Evolutionary conservation across 768 basidiomycete genomes (phyloP).

Genomic region (Pulveroboletus sp.): DNA sequence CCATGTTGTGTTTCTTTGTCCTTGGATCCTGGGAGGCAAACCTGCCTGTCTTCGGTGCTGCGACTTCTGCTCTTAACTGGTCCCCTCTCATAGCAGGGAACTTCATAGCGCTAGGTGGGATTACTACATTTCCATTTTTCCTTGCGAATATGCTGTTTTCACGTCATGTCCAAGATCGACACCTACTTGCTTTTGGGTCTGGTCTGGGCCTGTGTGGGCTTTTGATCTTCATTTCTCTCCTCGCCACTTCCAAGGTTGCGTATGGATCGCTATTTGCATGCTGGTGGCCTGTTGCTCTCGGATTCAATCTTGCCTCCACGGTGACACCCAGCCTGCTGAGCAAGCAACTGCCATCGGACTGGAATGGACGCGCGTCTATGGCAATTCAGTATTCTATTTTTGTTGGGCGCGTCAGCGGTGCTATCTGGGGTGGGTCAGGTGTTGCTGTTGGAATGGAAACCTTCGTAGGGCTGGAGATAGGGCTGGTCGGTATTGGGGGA

Average conservation of each 20-base stretch:
- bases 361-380: slow-evolving; percentile 53
- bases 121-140: slow-evolving; percentile 61
- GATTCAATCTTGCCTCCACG: slow-evolving; percentile 70
- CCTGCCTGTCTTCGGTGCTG: slow-evolving; percentile 55
- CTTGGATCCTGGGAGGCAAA: slow-evolving; percentile 68
- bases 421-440: slow-evolving; percentile 53
- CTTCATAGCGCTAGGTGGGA: slow-evolving; percentile 65
- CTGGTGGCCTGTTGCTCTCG: slow-evolving; percentile 54
- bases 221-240: slow-evolving; percentile 44
- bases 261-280: slow-evolving; percentile 44
- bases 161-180: slow-evolving; percentile 55
- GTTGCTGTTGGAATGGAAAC: slow-evolving; percentile 49
- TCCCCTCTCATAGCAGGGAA: slow-evolving; percentile 62
- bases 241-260: slow-evolving; percentile 36
- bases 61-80: slow-evolving; percentile 42
- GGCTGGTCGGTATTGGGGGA: slow-evolving; percentile 53
- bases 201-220: slow-evolving; percentile 49
- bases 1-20: slow-evolving; percentile 67
- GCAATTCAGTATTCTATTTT: slow-evolving; percentile 69
- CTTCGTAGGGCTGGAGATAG: slow-evolving; percentile 53
- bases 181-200: slow-evolving; percentile 50
- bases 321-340: slow-evolving; percentile 62
- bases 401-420: slow-evolving; percentile 45
- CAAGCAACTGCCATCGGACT: slow-evolving; percentile 61
- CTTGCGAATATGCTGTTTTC: slow-evolving; percentile 55